Conservation (phyloP, 306 rosid species). For the Sphenostylis stenocarpa region DNA sequence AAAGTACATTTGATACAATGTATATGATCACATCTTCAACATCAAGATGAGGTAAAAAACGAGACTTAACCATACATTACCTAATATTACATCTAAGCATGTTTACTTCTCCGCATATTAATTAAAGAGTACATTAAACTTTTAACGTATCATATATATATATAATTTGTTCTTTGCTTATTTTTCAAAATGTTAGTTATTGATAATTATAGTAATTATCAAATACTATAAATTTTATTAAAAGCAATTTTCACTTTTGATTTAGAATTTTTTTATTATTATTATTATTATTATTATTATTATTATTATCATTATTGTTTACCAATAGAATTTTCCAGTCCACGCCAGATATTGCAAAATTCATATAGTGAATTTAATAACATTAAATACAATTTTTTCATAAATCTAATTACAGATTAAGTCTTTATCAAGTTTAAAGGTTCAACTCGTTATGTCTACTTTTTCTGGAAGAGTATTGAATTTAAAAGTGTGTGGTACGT, state of each 20-base stretch:
- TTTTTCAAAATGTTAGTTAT: not conserved
- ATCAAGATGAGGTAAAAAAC: no score
- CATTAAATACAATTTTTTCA: not conserved
- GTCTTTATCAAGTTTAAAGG: not conserved
- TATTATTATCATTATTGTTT: no score
- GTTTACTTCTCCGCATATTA: not conserved
- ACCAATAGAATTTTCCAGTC: not conserved
- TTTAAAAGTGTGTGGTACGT: not conserved
- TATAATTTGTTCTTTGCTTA: not conserved
- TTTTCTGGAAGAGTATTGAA: not conserved
- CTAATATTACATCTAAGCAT: not conserved
- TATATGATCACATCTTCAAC: no score
- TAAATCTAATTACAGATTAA: not conserved
- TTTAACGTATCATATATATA: not conserved
- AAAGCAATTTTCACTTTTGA: not conserved
- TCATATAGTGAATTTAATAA: not conserved
- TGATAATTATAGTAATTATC: no score
- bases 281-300: no score
- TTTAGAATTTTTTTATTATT: no score
- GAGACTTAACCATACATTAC: no score
- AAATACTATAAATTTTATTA: not conserved
- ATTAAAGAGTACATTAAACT: not conserved
- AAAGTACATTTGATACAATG: no score
- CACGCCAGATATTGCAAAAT: not conserved
- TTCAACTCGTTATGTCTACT: not conserved